These are phyloP conservation scores for Filosporella fistucella DNA, from an alignment of 495 filamentous ascomycete genomes.

Conservation along the genomic window DNA sequence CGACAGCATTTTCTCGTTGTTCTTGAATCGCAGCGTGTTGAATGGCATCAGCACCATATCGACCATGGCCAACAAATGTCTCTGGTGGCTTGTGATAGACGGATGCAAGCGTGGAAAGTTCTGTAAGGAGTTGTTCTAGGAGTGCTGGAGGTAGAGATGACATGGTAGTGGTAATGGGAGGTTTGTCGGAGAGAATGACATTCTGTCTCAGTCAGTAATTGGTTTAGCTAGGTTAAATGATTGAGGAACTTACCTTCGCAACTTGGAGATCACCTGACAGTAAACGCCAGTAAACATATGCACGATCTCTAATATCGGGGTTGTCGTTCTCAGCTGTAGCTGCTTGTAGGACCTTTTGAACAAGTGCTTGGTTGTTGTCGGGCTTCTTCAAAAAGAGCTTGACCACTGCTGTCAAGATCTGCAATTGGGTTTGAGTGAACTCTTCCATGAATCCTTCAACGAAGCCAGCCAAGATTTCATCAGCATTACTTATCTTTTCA, in stretches of 20 bases:
- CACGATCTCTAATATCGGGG: conserved; percentile 92
- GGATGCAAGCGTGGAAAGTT: conserved; percentile 93
- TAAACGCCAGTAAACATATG: conserved; percentile 97
- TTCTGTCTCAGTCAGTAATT: conserved; percentile 53
- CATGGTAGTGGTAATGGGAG: conserved; percentile 90
- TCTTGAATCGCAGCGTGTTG: conserved; percentile 96
- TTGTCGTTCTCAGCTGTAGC: conserved; percentile 96
- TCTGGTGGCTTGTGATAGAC: conserved; percentile 99
- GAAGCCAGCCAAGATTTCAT: conserved; percentile 80
- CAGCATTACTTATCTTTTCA: conserved; percentile 97
- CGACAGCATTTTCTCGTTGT: conserved; percentile 83
- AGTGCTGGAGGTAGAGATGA: conserved; percentile 76
- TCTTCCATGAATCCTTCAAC: conserved; percentile 92
- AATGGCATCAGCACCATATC: conserved; percentile 90
- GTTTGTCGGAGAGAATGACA: conserved; percentile 90
- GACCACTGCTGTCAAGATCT: conserved; percentile 93
- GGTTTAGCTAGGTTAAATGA: background rate
- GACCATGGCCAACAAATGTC: conserved; percentile 91
- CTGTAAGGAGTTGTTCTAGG: conserved; percentile 79
- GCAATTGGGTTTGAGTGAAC: conserved; percentile 89
- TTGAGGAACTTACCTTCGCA: conserved; percentile 56
- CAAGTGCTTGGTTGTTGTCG: conserved; percentile 77
- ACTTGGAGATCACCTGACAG: conserved; percentile 89
- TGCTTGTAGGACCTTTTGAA: conserved; percentile 87
- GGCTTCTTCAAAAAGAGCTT: conserved; percentile 97